Evolutionary conservation across 106 monocot genomes (phyloP), one percentile per base, ranked within the genome.

Genomic region (Dioscorea alata): DNA sequence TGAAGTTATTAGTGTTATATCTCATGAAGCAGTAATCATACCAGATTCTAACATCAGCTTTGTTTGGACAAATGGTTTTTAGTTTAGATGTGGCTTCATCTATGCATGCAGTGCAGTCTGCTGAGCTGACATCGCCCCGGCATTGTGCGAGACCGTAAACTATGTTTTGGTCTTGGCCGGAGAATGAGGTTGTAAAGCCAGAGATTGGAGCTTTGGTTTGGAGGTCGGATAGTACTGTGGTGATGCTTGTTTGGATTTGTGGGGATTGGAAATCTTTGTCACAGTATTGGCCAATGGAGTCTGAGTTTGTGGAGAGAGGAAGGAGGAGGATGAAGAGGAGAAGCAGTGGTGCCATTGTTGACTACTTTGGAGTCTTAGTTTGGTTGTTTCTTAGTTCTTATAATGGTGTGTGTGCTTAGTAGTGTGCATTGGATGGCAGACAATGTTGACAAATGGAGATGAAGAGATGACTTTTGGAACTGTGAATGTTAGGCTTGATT

Each of bases 71-170:
- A 0, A 14, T 13, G 9, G 21, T 14, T 0, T 68, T 49, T 49
- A 79, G 62, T 33, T 73, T 32, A 23, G 32, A 12, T 4, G 65
- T 61, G 2, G 70, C 74, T 59, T 23, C 69, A 0, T 31, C 7
- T 50, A 74, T 58, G 60, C 74, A 80, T 4, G 69, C 7, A 6
- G 73, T 13, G 54, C 73, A 73, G 64, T 62, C 63, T 10, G 35
- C 28, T 21, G 23, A 0, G 57, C 25, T 4, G 13, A 74, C 33
- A 17, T 74, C 79, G 15, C 64, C 69, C 8, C 79, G 23, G 49
- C 79, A 79, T 23, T 68, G 79, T 0, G 69, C 73, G 25, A 79
- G 79, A 16, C 79, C 79, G 69, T 69, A 74, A 49, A 72, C 50
- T 4, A 25, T 25, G 49, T 23, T 51, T 28, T 3, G 20, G 60